Percentiles rank a stretch among this genome's conserved stretches.
Evolutionary conservation across 2,329 filamentous ascomycete genomes (phyloP).

Genomic region (Neonectria sp.): DNA sequence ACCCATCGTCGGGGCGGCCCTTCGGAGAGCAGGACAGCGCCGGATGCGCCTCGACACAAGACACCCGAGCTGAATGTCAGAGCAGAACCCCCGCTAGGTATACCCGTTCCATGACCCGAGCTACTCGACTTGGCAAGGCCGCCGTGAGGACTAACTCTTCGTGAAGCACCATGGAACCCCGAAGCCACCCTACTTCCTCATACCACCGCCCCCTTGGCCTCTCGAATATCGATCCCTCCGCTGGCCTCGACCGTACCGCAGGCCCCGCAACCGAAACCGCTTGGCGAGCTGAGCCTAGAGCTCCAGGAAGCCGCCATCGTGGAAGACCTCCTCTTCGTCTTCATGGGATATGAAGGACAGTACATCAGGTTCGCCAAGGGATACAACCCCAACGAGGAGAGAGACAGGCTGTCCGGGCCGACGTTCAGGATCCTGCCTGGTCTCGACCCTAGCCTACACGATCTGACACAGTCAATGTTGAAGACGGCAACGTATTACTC

Average conservation of each 20-base stretch:
- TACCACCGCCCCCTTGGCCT: constrained; percentile 81
- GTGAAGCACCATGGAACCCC: constrained; percentile 79
- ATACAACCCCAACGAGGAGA: constrained; percentile 88
- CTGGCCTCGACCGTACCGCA: constrained; percentile 82
- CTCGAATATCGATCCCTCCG: constrained; percentile 74
- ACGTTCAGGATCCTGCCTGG: constrained; percentile 84
- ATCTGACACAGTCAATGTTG: constrained; percentile 89
- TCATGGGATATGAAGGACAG: constrained; percentile 99
- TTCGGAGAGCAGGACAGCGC: constrained; percentile 55
- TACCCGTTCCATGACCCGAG: constrained; percentile 30
- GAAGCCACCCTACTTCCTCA: constrained; percentile 80
- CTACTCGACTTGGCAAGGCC: background rate
- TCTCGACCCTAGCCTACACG: constrained; percentile 90
- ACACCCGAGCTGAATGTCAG: constrained; percentile 61
- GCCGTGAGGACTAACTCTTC: constrained; percentile 36
- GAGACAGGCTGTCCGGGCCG: constrained; percentile 88
- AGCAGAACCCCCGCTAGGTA: constrained; percentile 61
- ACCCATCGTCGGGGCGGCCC: constrained; percentile 61
- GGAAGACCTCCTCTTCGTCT: constrained; percentile 92
- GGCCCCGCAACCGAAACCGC: constrained; percentile 77
- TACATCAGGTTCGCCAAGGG: constrained; percentile 89
- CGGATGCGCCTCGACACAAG: constrained; percentile 58
- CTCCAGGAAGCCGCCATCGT: constrained; percentile 89
- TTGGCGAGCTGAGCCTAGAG: constrained; percentile 82
- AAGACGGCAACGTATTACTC: constrained; percentile 95